Base-by-base conservation (phyloP, 2,329 filamentous ascomycete genomes). In the Calonectria pteridis region DNA sequence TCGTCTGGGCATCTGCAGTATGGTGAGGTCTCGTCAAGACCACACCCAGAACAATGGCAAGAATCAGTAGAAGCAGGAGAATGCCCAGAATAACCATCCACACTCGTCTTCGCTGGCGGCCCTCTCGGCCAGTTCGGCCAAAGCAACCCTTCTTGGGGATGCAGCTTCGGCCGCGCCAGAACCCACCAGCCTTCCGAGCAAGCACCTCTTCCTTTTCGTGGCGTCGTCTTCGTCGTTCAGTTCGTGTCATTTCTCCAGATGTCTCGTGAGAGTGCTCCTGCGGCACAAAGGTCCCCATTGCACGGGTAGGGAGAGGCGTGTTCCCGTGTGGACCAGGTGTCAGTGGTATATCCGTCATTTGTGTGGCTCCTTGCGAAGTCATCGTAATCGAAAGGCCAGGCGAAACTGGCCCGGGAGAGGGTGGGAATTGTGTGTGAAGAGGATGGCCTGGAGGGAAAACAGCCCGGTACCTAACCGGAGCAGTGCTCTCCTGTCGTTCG, bases 171-270 rank as follows among this genome's bases (percentile, higher is more conserved):
- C 92, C 92, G 79, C 90, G 89, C 92, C 93, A 94, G 51, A 91
- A 87, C 4, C 91, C 89, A 2, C 92, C 92, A 0, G 87, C 82
- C 75, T 89, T 91, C 63, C 86, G 88, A 1, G 90, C 91, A 23
- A 89, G 78, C 3, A 87, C 87, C 50, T 94, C 93, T 82, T 94
- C 92, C 73, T 93, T 93, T 81, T 94, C 92, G 71, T 89, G 88
- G 26, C 87, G 89, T 73, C 86, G 88, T 71, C 88, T 89, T 80
- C 86, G 86, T 53, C 86, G 87, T 81, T 89, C 93, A 72, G 83
- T 84, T 77, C 84, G 88, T 71, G 88, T 85, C 35, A 83, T 83
- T 40, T 81, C 83, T 49, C 84, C 88, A 37, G 82, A 78, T 5
- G 86, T 85, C 16, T 83, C 81, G 62, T 82, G 82, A 28, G 85